Evolutionary conservation across 306 rosid genomes (phyloP), one percentile per base, ranked within the genome.

Genomic region (Albizia julibrissin): DNA sequence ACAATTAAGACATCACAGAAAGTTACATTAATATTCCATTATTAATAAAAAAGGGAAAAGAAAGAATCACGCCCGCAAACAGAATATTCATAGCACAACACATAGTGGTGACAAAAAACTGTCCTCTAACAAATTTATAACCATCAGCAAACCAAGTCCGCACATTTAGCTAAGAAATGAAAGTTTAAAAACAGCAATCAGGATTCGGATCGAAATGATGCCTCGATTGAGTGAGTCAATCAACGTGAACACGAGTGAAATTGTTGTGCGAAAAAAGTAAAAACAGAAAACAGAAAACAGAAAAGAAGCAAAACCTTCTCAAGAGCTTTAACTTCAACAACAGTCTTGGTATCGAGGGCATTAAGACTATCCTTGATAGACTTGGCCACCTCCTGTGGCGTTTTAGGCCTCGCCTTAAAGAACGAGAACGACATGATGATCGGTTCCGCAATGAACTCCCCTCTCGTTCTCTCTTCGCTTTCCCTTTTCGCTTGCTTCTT

Each of bases 261-360:
- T 74, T 18, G 12, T 13, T 13, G 10, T 58, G 46, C 24, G 74
- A 34, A 49, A 72, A 71, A 71, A 13, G 50, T n/a, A 40, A 40
- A 4, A 39, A 31, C 10, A 21, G 74, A 69, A 39, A 39, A 31
- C 10, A 21, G 74, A 69, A 39, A 39, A 39, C 12, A 43, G 12
- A 49, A 70, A 18, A 65, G 39, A 78, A 71, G 13, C 59, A 75
- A 22, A 42, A 93, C 99, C 97, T 92, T 96, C 39, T 96, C 97
- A 52, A 96, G 99, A 86, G 98, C 91, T 89, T 86, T 93, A 81
- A 93, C 98, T 84, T 96, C 98, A 75, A 80, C 94, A 82, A 92
- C 94, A 85, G 99, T 93, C 86, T 91, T 88, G 84, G 85, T 91
- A 83, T 96, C 99, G 75, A 96, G 97, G 61, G 94, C 97, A 80